Evolutionary conservation across 305 asterid species (phyloP).

Genomic region (Solanum hybrid): DNA sequence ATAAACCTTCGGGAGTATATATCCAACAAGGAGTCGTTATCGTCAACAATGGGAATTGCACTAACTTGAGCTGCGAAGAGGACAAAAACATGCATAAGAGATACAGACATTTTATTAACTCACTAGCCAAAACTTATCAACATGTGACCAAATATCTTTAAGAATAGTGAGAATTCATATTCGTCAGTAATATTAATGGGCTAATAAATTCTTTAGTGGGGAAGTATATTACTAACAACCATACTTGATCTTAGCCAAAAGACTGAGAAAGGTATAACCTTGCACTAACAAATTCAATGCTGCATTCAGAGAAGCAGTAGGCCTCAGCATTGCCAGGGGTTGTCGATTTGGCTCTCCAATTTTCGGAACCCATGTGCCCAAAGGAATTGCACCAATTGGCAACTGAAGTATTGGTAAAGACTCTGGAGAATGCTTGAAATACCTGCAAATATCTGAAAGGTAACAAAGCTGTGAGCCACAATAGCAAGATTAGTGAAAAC

Average conservation of each 20-base stretch:
- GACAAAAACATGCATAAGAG: not conserved
- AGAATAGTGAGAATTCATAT: not conserved
- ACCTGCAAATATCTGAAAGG: slow-evolving; percentile 72
- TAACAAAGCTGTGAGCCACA: slow-evolving; percentile 9
- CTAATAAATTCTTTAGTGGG: not conserved
- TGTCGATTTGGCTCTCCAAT: slow-evolving; percentile 60
- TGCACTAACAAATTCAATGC: slow-evolving; percentile 71
- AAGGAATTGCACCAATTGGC: slow-evolving; percentile 55
- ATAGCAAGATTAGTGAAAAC: not conserved
- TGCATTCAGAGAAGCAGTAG: slow-evolving; percentile 67
- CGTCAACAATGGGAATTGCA: slow-evolving; percentile 89
- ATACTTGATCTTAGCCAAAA: not conserved
- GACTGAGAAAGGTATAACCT: slow-evolving; percentile 34
- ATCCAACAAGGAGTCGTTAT: slow-evolving; percentile 78
- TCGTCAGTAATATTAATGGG: not conserved
- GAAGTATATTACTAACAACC: not conserved
- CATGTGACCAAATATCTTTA: not conserved
- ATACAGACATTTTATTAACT: not conserved
- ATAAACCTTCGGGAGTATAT: slow-evolving; percentile 77
- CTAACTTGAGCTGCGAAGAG: slow-evolving; percentile 74
- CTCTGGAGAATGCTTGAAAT: slow-evolving; percentile 68
- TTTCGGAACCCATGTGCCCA: slow-evolving; percentile 91
- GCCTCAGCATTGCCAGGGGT: slow-evolving; percentile 80
- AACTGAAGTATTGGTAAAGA: slow-evolving; percentile 66
- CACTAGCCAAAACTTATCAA: slow-evolving; percentile 1